These are phyloP conservation scores for Solanum corneliomulleri DNA, from an alignment of 257 asterid species.

Conservation along the genomic window DNA sequence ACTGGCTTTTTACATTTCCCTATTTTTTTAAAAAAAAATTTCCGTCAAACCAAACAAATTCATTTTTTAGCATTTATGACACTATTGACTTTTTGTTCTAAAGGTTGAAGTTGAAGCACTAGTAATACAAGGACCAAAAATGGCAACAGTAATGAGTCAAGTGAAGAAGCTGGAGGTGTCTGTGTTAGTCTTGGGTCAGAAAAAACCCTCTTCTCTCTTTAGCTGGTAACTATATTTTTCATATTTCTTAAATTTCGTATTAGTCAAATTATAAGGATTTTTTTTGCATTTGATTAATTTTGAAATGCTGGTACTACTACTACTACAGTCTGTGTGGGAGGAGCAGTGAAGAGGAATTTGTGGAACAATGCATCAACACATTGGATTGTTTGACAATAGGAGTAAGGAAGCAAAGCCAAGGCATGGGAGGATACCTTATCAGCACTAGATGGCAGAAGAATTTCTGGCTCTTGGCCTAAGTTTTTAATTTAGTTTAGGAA, in stretches of 20 bases:
- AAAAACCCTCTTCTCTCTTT: slow-evolving; percentile 45
- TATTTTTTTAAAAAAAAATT: no score
- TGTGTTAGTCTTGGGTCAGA: slow-evolving; percentile 78
- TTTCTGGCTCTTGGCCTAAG: slow-evolving; percentile 88
- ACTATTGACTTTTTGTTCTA: neutral
- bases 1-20: neutral
- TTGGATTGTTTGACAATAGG: slow-evolving; percentile 87
- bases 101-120: slow-evolving; percentile 90
- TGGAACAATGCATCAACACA: slow-evolving; percentile 53
- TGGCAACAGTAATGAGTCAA: slow-evolving; percentile 75
- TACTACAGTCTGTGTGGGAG: slow-evolving; percentile 37
- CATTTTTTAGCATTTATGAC: neutral
- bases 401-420: slow-evolving; percentile 67
- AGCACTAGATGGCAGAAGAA: slow-evolving; percentile 93
- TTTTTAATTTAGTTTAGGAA: slow-evolving; percentile 5
- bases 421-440: slow-evolving; percentile 84
- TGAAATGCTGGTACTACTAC: neutral
- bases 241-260: neutral
- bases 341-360: slow-evolving; percentile 59
- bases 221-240: slow-evolving; percentile 21
- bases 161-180: slow-evolving; percentile 89
- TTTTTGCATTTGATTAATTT: neutral
- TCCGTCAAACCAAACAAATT: neutral
- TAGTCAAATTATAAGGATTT: neutral
- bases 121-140: slow-evolving; percentile 69